Percentiles rank a stretch among this genome's conserved stretches.
Conservation (phyloP, 140 eudicot species). For the Anethum foeniculum region DNA sequence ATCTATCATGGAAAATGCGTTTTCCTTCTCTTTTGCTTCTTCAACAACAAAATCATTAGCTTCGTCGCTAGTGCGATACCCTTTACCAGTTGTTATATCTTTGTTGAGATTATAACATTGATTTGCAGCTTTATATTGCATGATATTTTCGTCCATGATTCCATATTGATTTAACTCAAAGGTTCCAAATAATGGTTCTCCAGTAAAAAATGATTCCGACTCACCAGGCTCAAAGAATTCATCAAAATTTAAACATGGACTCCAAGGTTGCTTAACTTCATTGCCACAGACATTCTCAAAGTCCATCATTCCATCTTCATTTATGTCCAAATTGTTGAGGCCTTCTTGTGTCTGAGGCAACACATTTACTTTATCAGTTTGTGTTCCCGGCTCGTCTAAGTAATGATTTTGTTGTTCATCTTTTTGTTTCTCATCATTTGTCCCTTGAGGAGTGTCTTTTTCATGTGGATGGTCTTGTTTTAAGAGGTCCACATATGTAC, state of each 20-base stretch:
- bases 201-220: conserved; percentile 21
- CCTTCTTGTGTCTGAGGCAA: conserved; percentile 20
- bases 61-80: neutral
- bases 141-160: neutral
- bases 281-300: neutral
- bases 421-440: neutral
- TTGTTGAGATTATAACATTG: neutral
- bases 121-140: neutral
- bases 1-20: neutral
- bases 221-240: conserved; percentile 38
- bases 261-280: conserved; percentile 50
- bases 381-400: neutral
- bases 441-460: neutral
- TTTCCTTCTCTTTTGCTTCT: conserved; percentile 20
- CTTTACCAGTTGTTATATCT: neutral
- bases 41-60: neutral
- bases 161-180: neutral
- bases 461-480: neutral
- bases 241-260: conserved; percentile 39
- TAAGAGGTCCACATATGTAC: conserved; percentile 24
- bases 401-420: neutral
- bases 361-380: neutral
- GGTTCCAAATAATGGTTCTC: neutral
- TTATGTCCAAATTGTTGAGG: conserved; percentile 16
- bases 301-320: conserved; percentile 23